These are phyloP conservation scores for Wallacemonas sp. DNA, from an alignment of 208 protist genomes.

Conservation along the genomic window DNA sequence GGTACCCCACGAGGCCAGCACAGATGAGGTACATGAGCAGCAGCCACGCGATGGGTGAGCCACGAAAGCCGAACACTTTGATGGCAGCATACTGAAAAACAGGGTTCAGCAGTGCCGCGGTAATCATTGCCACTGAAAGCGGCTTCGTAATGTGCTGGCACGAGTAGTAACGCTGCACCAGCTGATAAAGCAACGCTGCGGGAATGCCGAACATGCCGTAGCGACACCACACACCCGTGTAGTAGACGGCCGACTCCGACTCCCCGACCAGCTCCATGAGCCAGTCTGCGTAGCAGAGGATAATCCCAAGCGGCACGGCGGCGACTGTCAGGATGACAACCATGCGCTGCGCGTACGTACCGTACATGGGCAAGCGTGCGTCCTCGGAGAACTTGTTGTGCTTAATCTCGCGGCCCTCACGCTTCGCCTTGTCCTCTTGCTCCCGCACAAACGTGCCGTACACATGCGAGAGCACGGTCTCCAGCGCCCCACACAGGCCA, in stretches of 20 bases:
- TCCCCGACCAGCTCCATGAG: slow-evolving; percentile 46
- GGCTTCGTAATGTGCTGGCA: slow-evolving; percentile 77
- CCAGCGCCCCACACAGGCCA: slow-evolving; percentile 76
- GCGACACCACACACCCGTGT: slow-evolving; percentile 69
- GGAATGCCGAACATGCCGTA: slow-evolving; percentile 71
- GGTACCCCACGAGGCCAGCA: slow-evolving; percentile 41
- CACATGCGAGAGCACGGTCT: slow-evolving; percentile 83
- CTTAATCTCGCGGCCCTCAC: slow-evolving; percentile 10
- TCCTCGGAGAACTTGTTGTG: slow-evolving; percentile 1
- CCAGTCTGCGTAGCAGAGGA: slow-evolving; percentile 56
- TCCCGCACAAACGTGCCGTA: slow-evolving; percentile 52
- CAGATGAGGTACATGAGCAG: slow-evolving; percentile 57
- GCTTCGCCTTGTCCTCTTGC: slow-evolving; percentile 20
- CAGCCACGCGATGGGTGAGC: slow-evolving; percentile 78
- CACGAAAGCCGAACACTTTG: slow-evolving; percentile 67
- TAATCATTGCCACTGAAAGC: slow-evolving; percentile 60
- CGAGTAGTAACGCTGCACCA: slow-evolving; percentile 82
- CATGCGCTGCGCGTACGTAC: slow-evolving; percentile 85
- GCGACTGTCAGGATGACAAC: slow-evolving; percentile 62
- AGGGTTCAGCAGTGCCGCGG: slow-evolving; percentile 57
- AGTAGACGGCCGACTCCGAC: slow-evolving; percentile 48
- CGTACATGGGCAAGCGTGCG: slow-evolving; percentile 64
- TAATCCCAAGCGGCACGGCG: slow-evolving; percentile 63
- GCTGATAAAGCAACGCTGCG: slow-evolving; percentile 47
- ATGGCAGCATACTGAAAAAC: slow-evolving; percentile 62